Evolutionary conservation across 768 basidiomycete species (phyloP), one percentile per base, ranked within the genome.

Genomic region (Suillus subaureus): DNA sequence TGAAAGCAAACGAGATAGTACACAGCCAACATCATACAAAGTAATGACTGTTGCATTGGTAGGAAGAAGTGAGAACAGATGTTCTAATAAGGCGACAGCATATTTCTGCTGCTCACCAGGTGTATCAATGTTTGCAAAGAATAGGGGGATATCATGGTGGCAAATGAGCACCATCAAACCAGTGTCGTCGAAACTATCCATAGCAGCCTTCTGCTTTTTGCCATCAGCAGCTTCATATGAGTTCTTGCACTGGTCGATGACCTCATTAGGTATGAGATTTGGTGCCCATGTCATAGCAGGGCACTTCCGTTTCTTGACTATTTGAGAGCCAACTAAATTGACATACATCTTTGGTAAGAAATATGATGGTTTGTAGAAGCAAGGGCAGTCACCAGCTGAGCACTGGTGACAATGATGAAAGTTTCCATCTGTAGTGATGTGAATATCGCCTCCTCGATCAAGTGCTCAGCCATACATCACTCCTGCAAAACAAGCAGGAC

Each of bases 101-200:
- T 78, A 82, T 15, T 80, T 75, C 62, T 82, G 78, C 64, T 80
- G 69, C 62, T 81, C 77, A 8, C 80, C 79, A 18, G 79, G 72
- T 0, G 78, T 71, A 64, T 79, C 75, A 16, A 83, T 80, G 61
- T 84, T 81, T 21, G 77, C 75, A 1, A 80, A 64, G 33, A 78
- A 47, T 47, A 82, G 62, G 0, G 76, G 75, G 8, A 79, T 75
- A 54, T 80, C 75, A 40, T 82, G 81, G 0, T 74, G 63, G 65
- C 81, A 82, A 1, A 80, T 76, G 0, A 82, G 67, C 0, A 74
- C 76, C 76, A 82, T 82, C 40, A 80, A 61, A 0, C 82, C 78
- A 5, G 69, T 72, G 49, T 78, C 74, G 45, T 81, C 74, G 57
- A 77, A 80, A 28, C 63, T 64, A 5, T 71, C 68, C 16, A 67